Base-by-base conservation (phyloP, 2,329 filamentous ascomycete genomes). In the Aurifilum marmelostoma region DNA sequence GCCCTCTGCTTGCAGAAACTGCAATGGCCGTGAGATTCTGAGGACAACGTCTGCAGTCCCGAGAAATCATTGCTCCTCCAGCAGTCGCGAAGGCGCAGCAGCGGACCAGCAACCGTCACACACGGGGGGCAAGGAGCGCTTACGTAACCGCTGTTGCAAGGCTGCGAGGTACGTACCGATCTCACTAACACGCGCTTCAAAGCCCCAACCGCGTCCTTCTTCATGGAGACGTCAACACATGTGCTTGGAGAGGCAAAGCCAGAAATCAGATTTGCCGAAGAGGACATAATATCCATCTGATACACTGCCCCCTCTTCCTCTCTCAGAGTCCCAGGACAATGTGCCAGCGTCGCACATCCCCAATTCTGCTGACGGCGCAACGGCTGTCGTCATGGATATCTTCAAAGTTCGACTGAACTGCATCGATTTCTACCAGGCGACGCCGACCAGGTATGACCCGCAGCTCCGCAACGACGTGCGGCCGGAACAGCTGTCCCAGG, bases 361-460 rank as follows among this genome's bases (percentile, higher is more conserved):
- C 29, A n/a, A 21, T 3, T 7, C 18, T 32, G n/a, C 39, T 52
- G 60, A 67, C 32, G 68, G 59, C 58, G 39, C 63, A 47, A 47
- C 50, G 29, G 50, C 60, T 47, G 52, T 47, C 75, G 76, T 70
- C 73, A 83, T 83, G 91, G 91, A 93, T 76, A 84, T 88, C 74
- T 98, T 99, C 82, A 91, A 92, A 75, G 89, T 99, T 77, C 92
- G 94, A 75, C 39, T 99, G 77, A 97, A 99, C 79, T 97, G 93
- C 83, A 91, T 99, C 82, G 96, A 99, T 80, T 91, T 96, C 79
- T 99, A 98, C 79, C 94, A 97, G 81, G 88, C 90, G 54, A 84
- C 84, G 14, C 92, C 94, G 24, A 92, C 93, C 64, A 85, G 86
- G 73, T 91, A 96, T 78, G 94, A 98, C 80, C 93, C 94, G 72